These are phyloP conservation scores for Eustoma russellianum DNA, from an alignment of 257 asterid genomes.

Conservation along the genomic window DNA sequence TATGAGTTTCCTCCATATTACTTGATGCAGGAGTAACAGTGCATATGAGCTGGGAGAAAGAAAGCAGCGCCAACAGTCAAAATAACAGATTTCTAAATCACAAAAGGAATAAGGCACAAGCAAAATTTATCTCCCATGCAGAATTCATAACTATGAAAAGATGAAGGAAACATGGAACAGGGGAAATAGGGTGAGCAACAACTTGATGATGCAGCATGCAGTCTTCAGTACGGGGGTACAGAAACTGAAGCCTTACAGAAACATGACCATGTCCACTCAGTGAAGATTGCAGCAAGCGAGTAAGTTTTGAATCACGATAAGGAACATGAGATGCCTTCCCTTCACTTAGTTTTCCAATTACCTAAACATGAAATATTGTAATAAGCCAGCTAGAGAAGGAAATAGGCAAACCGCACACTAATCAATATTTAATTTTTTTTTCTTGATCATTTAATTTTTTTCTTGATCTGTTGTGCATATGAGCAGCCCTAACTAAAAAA, in stretches of 20 bases:
- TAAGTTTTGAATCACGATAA: conserved; percentile 93
- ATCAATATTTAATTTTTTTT: neutral
- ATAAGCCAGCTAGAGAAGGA: conserved; percentile 10
- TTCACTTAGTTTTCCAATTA: conserved; percentile 96
- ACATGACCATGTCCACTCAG: conserved; percentile 98
- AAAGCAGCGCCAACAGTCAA: conserved; percentile 10
- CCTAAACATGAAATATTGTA: conserved; percentile 35
- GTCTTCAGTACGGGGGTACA: neutral
- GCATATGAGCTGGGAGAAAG: conserved; percentile 66
- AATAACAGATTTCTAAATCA: neutral
- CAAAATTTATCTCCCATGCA: neutral
- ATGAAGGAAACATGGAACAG: neutral
- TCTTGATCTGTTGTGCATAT: neutral
- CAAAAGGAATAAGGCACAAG: neutral
- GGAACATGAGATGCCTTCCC: conserved; percentile 97
- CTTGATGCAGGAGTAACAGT: conserved; percentile 99
- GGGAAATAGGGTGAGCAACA: neutral
- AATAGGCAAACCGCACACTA: conserved; percentile 1
- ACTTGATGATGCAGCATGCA: neutral
- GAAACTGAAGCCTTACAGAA: conserved; percentile 53
- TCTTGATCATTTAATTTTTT: too few relatives aligned
- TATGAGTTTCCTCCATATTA: conserved; percentile 95
- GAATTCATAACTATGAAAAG: neutral
- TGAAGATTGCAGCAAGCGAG: conserved; percentile 92
- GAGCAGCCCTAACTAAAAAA: neutral